These are phyloP conservation scores for Geotrichum macrosporum DNA, from an alignment of 1,139 yeast genomes.

Conservation along the genomic window DNA sequence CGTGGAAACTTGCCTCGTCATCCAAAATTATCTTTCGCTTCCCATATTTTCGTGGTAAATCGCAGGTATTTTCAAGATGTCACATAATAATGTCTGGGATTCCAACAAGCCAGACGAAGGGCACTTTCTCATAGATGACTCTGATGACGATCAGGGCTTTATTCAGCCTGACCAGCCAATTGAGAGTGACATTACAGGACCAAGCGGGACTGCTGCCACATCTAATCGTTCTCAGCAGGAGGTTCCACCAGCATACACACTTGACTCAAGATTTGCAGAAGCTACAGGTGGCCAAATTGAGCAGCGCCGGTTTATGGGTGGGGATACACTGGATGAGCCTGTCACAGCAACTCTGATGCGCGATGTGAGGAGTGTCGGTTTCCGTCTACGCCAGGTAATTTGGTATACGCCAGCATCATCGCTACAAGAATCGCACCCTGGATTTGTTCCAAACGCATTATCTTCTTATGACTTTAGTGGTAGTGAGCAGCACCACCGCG, in stretches of 20 bases:
- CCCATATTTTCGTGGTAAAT: neutral
- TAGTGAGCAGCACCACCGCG: constrained; percentile 24
- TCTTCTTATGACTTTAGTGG: constrained; percentile 17
- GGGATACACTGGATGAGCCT: constrained; percentile 82
- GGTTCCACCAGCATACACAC: constrained; percentile 24
- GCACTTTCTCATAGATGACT: constrained; percentile 24
- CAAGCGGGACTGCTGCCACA: constrained; percentile 9
- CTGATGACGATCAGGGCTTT: constrained; percentile 25
- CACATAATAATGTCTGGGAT: constrained; percentile 27
- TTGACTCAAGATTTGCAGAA: constrained; percentile 17
- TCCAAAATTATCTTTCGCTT: neutral
- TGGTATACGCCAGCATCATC: constrained; percentile 50
- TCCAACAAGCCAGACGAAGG: constrained; percentile 19
- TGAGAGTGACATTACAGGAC: constrained; percentile 27
- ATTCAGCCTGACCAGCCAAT: constrained; percentile 25
- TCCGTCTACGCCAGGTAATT: constrained; percentile 59
- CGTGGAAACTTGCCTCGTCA: constrained; percentile 6
- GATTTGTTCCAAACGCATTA: constrained; percentile 11
- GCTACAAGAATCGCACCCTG: constrained; percentile 19
- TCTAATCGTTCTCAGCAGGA: constrained; percentile 18
- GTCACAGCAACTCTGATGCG: constrained; percentile 63
- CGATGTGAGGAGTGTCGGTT: constrained; percentile 63
- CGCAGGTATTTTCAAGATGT: constrained; percentile 20
- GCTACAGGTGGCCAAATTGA: constrained; percentile 49
- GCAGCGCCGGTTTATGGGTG: constrained; percentile 74